These are phyloP conservation scores for Pisolithus thermaeus DNA, from an alignment of 1,284 basidiomycete species.

Conservation along the genomic window DNA sequence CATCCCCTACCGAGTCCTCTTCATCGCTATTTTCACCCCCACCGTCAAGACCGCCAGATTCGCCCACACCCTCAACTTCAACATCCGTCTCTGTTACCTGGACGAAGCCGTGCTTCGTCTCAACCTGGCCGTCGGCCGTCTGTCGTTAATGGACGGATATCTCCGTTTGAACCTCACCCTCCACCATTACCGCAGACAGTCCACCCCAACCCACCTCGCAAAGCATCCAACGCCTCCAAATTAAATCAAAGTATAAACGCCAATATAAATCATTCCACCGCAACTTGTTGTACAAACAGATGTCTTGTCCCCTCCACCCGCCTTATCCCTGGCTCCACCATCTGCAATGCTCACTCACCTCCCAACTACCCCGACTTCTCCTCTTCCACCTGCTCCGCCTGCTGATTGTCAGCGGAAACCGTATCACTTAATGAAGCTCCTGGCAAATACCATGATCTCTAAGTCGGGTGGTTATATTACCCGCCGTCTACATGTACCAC, in stretches of 20 bases:
- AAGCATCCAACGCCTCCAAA: slow-evolving; percentile 57
- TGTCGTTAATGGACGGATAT: slow-evolving; percentile 41
- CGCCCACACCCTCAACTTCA: slow-evolving; percentile 36
- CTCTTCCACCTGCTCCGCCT: slow-evolving; percentile 65
- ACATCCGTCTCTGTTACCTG: slow-evolving; percentile 24
- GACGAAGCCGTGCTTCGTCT: slow-evolving; percentile 59
- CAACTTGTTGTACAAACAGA: slow-evolving; percentile 51
- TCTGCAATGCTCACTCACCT: slow-evolving; percentile 46
- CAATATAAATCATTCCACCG: slow-evolving; percentile 33
- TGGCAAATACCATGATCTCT: slow-evolving; percentile 78
- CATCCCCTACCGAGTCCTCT: slow-evolving; percentile 56
- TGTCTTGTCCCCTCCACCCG: slow-evolving; percentile 36
- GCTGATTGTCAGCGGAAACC: slow-evolving; percentile 75
- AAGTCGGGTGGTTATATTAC: slow-evolving; percentile 85
- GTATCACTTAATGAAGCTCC: slow-evolving; percentile 83
- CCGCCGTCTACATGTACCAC: slow-evolving; percentile 80
- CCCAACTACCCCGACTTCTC: slow-evolving; percentile 69
- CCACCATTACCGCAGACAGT: slow-evolving; percentile 45
- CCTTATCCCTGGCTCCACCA: slow-evolving; percentile 43
- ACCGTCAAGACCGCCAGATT: slow-evolving; percentile 35
- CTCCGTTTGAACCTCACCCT: slow-evolving; percentile 38
- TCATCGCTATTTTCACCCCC: slow-evolving; percentile 39
- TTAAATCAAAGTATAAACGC: slow-evolving; percentile 40
- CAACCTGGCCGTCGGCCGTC: slow-evolving; percentile 64
- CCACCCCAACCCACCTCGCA: slow-evolving; percentile 40